Evolutionary conservation across 2,329 filamentous ascomycete species (phyloP), one percentile per base, ranked within the genome.

Genomic region (Diaporthe citrichinensis): DNA sequence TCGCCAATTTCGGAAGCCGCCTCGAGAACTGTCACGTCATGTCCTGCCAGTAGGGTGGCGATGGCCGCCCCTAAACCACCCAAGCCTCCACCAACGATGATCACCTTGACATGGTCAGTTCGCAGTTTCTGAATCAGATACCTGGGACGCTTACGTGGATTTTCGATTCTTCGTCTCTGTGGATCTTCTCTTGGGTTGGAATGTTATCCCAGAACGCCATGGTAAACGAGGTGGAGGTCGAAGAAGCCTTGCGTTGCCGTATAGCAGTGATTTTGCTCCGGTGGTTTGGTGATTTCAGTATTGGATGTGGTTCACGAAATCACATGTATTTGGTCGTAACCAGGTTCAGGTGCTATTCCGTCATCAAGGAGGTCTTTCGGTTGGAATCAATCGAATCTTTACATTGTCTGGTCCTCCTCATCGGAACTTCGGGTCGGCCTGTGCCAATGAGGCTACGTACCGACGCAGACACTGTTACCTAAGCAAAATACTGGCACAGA

Each of bases 61-160:
- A 89, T 88, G n/a, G 86, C 86, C 31, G 87, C 86, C 15, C 84
- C 88, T 12, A 91, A 83, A 7, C 90, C 90, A 34, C 88, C 88
- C 28, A 91, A 84, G 8, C 90, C 90, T 14, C 88, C 90, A n/a
- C 90, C 90, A 28, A 90, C 85, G 36, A 91, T 82, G 31, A 90
- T 84, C 36, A 90, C 81, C 83, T 87, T 55, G 4, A 44, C 7
- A 14, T 3, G 4, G 4, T 75, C n/a, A 76, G 49, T 4, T 14
- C 49, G 9, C 2, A n/a, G 28, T 20, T 10, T 34, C 14, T 8
- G 25, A 31, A 8, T 7, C 6, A 0, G 4, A 57, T 4, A 3
- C 41, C 6, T 3, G 20, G 2, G 31, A 15, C 3, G 71, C 73
- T 14, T 20, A 77, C 76, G 65, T 75, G 28, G 3, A 77, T 17